Conservation (phyloP, 2,329 filamentous ascomycete genomes). For the Colletotrichum plurivorum region DNA sequence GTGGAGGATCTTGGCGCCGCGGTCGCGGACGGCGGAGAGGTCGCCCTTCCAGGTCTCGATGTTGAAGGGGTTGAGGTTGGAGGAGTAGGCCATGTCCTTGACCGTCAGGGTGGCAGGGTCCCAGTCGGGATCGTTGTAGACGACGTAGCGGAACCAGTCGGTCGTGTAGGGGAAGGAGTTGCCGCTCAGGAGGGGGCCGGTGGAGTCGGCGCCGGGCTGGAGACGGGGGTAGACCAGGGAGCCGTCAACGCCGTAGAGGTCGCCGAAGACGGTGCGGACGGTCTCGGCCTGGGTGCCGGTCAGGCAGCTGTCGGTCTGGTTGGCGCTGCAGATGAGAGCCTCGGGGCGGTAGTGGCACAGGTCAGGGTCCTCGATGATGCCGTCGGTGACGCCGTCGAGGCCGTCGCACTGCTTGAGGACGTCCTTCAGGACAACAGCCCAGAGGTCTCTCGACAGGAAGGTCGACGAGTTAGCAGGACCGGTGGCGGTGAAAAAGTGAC, state of each 20-base stretch:
- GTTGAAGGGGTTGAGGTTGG: slow-evolving; percentile 52
- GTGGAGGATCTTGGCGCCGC: slow-evolving; percentile 60
- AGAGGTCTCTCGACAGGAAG: slow-evolving; percentile 50
- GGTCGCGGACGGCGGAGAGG: slow-evolving; percentile 53
- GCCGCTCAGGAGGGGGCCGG: slow-evolving; percentile 58
- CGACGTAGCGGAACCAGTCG: slow-evolving; percentile 56
- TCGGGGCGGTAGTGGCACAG: slow-evolving; percentile 54
- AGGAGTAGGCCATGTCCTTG: slow-evolving; percentile 53
- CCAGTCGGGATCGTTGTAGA: slow-evolving; percentile 57
- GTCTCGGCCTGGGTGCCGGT: slow-evolving; percentile 53
- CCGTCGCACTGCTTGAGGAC: slow-evolving; percentile 48
- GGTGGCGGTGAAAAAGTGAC: slow-evolving; percentile 52
- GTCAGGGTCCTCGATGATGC: slow-evolving; percentile 41
- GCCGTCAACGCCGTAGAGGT: slow-evolving; percentile 49
- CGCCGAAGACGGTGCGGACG: slow-evolving; percentile 50
- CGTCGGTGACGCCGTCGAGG: slow-evolving; percentile 44
- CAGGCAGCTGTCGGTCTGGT: slow-evolving; percentile 15
- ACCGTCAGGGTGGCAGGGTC: slow-evolving; percentile 50
- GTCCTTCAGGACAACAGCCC: slow-evolving; percentile 37
- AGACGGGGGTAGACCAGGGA: slow-evolving; percentile 58
- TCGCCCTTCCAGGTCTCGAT: slow-evolving; percentile 57
- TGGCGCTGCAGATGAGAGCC: slow-evolving; percentile 55
- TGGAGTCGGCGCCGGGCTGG: slow-evolving; percentile 64
- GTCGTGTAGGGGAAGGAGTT: slow-evolving; percentile 46
- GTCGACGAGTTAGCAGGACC: slow-evolving; percentile 56